Percentiles rank a stretch among this genome's conserved stretches.
Conservation (phyloP, 306 rosid species). For the Acacia crassicarpa region DNA sequence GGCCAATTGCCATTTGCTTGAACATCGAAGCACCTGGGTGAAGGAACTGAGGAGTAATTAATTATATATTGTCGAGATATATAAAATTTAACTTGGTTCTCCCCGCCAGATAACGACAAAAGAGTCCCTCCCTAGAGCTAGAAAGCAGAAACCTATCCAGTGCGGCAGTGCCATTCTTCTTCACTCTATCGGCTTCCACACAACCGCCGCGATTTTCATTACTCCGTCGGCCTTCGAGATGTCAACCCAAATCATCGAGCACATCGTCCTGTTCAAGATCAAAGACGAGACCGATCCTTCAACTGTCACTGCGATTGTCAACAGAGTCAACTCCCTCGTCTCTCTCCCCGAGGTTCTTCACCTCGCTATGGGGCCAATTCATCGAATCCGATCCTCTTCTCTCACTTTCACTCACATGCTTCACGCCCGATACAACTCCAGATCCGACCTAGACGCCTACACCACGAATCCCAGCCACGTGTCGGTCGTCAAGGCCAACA, state of each 20-base stretch:
- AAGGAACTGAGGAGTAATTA: no score
- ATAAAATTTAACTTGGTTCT: no score
- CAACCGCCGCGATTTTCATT: background rate
- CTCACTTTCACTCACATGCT: slow-evolving; percentile 67
- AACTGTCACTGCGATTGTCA: slow-evolving; percentile 41
- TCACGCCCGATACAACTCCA: slow-evolving; percentile 65
- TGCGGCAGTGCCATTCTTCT: no score
- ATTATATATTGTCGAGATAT: no score
- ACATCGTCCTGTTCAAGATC: slow-evolving; percentile 64
- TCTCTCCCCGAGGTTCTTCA: slow-evolving; percentile 62
- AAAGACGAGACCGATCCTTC: slow-evolving; percentile 47
- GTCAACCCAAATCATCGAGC: slow-evolving; percentile 50
- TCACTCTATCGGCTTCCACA: background rate
- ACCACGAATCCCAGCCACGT: slow-evolving; percentile 55
- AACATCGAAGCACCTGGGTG: no score
- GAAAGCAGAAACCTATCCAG: no score
- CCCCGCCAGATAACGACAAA: background rate
- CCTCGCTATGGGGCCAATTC: slow-evolving; percentile 48
- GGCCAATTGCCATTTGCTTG: no score
- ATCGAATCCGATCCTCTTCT: slow-evolving; percentile 45
- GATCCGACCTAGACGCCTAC: slow-evolving; percentile 50
- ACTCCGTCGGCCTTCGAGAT: background rate
- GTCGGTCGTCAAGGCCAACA: slow-evolving; percentile 47
- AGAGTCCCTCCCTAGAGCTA: background rate
- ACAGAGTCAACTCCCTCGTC: slow-evolving; percentile 42